Conservation (phyloP, 148 eudicot species). For the Cornus florida region DNA sequence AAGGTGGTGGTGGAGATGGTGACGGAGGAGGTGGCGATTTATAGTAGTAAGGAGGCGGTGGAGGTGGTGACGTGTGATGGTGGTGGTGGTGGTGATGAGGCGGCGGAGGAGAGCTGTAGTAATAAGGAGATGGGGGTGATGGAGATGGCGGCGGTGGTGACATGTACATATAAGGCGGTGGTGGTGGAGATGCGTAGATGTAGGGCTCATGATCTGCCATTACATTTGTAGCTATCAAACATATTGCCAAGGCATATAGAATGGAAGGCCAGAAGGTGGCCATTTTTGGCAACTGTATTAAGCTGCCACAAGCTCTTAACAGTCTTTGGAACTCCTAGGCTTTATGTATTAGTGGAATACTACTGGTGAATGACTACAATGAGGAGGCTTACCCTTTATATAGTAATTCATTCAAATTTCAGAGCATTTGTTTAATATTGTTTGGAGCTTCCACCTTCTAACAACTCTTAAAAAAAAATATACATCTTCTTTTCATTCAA, state of each 20-base stretch:
- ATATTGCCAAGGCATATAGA: slow-evolving; percentile 1
- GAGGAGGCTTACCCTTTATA: neutral
- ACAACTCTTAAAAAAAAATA: neutral
- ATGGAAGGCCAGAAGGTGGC: neutral
- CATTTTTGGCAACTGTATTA: neutral
- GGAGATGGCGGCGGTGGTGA: neutral
- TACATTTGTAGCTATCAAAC: neutral
- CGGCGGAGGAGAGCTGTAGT: neutral
- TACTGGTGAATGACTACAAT: neutral
- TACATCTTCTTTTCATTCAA: neutral
- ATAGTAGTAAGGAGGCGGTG: neutral
- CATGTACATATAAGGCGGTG: neutral
- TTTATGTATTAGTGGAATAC: neutral
- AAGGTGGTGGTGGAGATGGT: neutral
- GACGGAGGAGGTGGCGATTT: neutral
- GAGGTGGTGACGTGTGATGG: neutral
- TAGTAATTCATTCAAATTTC: neutral
- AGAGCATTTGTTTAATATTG: neutral
- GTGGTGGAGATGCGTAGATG: neutral
- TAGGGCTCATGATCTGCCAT: neutral
- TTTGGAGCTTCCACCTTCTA: neutral
- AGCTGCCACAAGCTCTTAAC: neutral
- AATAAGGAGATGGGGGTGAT: neutral
- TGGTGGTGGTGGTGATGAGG: neutral
- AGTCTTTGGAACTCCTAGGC: neutral